A percentile compares a stretch with the other conserved stretches of the same genome.
These are phyloP conservation scores for Vitis hybrid DNA, from an alignment of 177 flowering plant species.

Conservation along the genomic window DNA sequence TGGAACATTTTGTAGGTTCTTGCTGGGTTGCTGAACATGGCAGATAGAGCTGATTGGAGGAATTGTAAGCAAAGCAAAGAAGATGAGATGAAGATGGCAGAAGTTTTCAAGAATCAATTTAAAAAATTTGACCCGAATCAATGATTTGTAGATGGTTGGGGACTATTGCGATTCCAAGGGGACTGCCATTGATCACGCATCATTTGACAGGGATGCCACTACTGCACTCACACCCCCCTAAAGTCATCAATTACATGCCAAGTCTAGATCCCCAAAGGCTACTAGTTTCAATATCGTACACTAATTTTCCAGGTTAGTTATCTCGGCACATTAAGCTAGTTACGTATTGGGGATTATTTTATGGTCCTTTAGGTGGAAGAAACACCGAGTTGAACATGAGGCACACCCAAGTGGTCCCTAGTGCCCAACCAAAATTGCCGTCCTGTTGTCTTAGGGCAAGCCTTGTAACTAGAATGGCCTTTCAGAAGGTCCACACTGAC, in stretches of 20 bases:
- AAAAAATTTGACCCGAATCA: constrained; percentile 59
- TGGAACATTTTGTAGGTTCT: constrained; percentile 56
- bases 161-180: too few relatives aligned
- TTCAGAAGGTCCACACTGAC: too few relatives aligned
- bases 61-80: constrained; percentile 72
- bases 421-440: too few relatives aligned
- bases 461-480: too few relatives aligned
- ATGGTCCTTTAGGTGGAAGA: constrained; percentile 3
- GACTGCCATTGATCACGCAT: too few relatives aligned
- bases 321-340: too few relatives aligned
- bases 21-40: constrained; percentile 74
- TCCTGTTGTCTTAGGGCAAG: too few relatives aligned
- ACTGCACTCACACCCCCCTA: too few relatives aligned
- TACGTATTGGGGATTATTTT: not conserved
- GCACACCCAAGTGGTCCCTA: too few relatives aligned
- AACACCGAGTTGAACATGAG: not conserved
- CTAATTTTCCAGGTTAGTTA: not conserved
- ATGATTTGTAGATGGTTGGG: constrained; percentile 19
- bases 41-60: constrained; percentile 92
- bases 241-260: too few relatives aligned
- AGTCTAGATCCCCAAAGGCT: not conserved
- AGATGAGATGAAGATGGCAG: constrained; percentile 68
- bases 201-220: too few relatives aligned
- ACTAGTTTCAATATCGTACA: not conserved
- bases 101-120: constrained; percentile 63